Evolutionary conservation across 306 rosid species (phyloP), one percentile per base, ranked within the genome.

Genomic region (Trifolium subterraneum): DNA sequence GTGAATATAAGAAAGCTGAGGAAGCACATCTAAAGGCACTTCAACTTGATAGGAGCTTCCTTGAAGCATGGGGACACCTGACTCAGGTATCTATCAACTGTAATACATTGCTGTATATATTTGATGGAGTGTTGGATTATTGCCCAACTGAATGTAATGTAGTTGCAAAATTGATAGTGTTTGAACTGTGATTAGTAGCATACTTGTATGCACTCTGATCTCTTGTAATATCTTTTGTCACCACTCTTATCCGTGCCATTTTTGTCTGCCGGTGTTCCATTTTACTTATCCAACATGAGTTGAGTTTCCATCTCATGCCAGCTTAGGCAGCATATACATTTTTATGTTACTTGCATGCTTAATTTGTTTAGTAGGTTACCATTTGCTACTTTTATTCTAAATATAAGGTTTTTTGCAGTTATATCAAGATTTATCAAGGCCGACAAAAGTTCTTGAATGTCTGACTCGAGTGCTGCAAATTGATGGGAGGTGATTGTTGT

Each of bases 21-120:
- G 96, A 92, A 84, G 96, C 90, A 70, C 98, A 90, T 85, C 63
- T 87, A 78, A 90, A 80, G 80, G 76, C 98, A 19, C 86, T 92
- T 81, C 86, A 87, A 77, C 68, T 90, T 80, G 96, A 92, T 81
- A 75, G 54, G 64, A 88, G 76, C 77, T 92, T 92, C 64, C 94
- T 88, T 9, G 96, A 90, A 87, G 96, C 96, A 62, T 86, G 98
- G 98, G 90, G 79, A 72, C 91, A 90, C 84, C 87, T 92, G 72
- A 83, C 90, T 71, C 98, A 88, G 98, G 96, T 92, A 88, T 48
- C 54, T 70, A 19, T 68, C 50, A 38, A 66, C 56, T 67, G 20
- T 8, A 14, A n/a, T 44, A 23, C 35, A 8, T 18, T 71, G 10
- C 41, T 42, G 68, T 61, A 25, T 23, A 47, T 58, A 44, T 22